phyloP scores from a whole-genome alignment of 1,284 basidiomycete genomes.

The Gomphus bonarii region DNA sequence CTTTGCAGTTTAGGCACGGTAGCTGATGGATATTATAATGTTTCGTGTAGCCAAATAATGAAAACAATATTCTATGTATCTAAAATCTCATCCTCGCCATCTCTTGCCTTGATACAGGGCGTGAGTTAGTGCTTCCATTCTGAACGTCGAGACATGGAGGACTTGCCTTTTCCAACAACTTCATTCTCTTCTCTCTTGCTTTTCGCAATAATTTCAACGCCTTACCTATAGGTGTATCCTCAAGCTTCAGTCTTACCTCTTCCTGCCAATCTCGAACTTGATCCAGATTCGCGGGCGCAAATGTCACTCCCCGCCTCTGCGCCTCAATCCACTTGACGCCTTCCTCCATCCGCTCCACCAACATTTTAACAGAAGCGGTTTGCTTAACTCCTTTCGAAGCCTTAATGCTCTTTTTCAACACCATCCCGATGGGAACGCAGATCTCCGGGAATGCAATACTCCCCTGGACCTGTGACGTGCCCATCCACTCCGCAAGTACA shows the following conservation, averaged over 20 bases:
- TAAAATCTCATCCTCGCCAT: conserved; percentile 58
- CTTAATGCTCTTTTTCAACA: conserved; percentile 65
- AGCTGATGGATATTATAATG: not conserved
- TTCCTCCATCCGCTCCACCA: conserved; percentile 81
- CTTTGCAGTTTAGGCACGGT: not conserved
- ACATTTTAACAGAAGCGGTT: conserved; percentile 49
- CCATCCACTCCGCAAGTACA: conserved; percentile 73
- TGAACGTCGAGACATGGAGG: conserved; percentile 5
- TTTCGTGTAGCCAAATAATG: not conserved
- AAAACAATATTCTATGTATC: conserved; percentile 22
- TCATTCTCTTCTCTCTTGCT: conserved; percentile 65
- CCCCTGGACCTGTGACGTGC: conserved; percentile 51
- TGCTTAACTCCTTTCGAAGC: conserved; percentile 46
- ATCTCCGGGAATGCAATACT: conserved; percentile 94
- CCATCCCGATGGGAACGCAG: conserved; percentile 72
- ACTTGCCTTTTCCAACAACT: conserved; percentile 67
- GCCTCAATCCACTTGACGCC: conserved; percentile 70
- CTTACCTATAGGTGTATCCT: conserved; percentile 70
- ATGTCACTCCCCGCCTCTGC: conserved; percentile 55
- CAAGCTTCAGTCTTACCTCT: conserved; percentile 34
- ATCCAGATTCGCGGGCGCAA: conserved; percentile 60
- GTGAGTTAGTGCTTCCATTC: conserved; percentile 12
- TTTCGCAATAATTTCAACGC: conserved; percentile 77
- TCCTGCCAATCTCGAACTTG: conserved; percentile 71
- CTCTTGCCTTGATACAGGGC: conserved; percentile 39